These are phyloP conservation scores for Entomortierella lignicola DNA, from an alignment of 192 early-diverging fungal species.

Conservation along the genomic window DNA sequence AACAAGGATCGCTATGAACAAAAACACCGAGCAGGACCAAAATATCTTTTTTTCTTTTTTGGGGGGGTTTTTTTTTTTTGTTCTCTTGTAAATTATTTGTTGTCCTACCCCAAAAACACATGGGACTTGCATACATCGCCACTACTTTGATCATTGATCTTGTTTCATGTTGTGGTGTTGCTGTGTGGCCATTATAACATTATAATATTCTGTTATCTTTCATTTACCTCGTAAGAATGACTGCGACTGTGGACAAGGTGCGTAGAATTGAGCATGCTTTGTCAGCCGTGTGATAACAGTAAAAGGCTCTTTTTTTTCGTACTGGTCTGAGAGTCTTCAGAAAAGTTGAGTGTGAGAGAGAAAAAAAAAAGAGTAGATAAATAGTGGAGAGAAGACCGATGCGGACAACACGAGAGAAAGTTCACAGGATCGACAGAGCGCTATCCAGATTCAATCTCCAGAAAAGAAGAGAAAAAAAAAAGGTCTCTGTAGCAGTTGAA, in stretches of 20 bases:
- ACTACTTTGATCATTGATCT: not conserved
- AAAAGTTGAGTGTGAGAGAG: not conserved
- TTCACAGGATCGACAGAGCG: too few species aligned
- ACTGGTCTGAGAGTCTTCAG: not conserved
- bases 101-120: not conserved
- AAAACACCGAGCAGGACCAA: not conserved
- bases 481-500: not conserved
- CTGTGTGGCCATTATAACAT: too few species aligned
- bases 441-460: too few species aligned
- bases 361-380: not conserved
- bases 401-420: too few species aligned
- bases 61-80: too few species aligned
- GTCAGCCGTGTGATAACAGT: conserved; percentile 10
- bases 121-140: not conserved
- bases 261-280: conserved; percentile 32
- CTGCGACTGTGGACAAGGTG: conserved; percentile 21
- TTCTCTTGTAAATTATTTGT: conserved; percentile 3
- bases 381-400: too few species aligned
- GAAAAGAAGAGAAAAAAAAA: not conserved
- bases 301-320: not conserved
- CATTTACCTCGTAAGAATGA: conserved; percentile 39
- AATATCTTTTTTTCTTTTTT: too few species aligned
- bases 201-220: too few species aligned
- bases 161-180: not conserved
- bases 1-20: too few species aligned